Evolutionary conservation across 2,329 filamentous ascomycete species (phyloP).

Genomic region (Diaporthe humulicola): DNA sequence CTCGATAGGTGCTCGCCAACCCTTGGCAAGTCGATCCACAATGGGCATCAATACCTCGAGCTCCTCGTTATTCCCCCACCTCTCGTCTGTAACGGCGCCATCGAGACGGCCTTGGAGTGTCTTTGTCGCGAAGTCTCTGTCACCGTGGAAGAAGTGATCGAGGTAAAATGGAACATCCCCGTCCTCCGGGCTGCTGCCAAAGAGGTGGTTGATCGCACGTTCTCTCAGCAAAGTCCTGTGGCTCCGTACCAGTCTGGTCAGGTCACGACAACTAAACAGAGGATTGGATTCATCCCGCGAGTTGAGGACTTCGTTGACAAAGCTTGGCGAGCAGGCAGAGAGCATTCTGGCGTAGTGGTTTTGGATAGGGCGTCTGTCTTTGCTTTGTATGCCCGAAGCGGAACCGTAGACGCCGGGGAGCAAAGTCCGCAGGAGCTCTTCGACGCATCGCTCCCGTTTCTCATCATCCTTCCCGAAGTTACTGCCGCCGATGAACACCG

Average conservation of each 20-base stretch:
- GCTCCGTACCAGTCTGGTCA: background rate
- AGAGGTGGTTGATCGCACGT: slow-evolving; percentile 23
- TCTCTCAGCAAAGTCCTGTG: background rate
- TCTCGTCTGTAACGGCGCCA: slow-evolving; percentile 13
- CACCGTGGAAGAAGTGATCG: background rate
- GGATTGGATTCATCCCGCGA: slow-evolving; percentile 20
- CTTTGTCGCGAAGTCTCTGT: slow-evolving; percentile 19
- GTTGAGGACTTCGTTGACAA: slow-evolving; percentile 24
- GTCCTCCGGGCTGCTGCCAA: background rate
- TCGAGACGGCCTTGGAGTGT: slow-evolving; percentile 25
- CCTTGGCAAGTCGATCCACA: background rate
- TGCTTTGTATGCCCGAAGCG: background rate
- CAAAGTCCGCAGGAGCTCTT: slow-evolving; percentile 28
- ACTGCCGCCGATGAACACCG: background rate
- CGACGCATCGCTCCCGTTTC: slow-evolving; percentile 12
- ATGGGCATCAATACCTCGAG: slow-evolving; percentile 16
- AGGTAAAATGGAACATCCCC: slow-evolving; percentile 1
- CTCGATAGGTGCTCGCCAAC: background rate
- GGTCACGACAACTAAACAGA: slow-evolving; percentile 20
- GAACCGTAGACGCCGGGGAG: slow-evolving; percentile 27
- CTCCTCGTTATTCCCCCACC: slow-evolving; percentile 6
- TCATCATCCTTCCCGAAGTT: background rate
- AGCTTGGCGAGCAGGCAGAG: slow-evolving; percentile 18
- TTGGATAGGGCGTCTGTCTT: slow-evolving; percentile 32
- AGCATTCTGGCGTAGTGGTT: slow-evolving; percentile 30